phyloP scores from a whole-genome alignment of 148 eudicot genomes.

The Cornus controversa region DNA sequence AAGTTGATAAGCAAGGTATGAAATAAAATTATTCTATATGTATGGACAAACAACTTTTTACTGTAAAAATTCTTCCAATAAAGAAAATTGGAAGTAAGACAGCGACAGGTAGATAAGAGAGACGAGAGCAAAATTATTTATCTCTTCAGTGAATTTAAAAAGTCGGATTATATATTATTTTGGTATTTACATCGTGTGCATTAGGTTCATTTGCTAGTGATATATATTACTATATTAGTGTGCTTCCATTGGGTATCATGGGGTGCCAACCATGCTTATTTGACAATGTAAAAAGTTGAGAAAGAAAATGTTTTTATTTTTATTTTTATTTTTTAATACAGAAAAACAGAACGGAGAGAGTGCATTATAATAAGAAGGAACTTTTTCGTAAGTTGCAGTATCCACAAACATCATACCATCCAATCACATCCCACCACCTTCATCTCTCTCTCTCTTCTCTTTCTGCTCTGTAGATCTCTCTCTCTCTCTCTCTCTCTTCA shows the following conservation, averaged over 20 bases:
- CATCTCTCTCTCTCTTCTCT: conserved; percentile 16
- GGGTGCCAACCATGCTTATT: conserved; percentile 10
- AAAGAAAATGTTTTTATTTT: background rate
- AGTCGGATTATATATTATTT: no score
- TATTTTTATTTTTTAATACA: background rate
- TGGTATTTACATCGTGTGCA: no score
- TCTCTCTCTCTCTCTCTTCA: conserved; percentile 23
- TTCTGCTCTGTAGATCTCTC: conserved; percentile 23
- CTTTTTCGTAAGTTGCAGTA: conserved; percentile 32
- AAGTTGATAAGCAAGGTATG: no score
- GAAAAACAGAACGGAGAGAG: conserved; percentile 1
- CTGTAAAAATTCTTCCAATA: no score
- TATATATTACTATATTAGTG: background rate
- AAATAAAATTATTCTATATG: no score
- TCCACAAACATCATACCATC: conserved; percentile 41
- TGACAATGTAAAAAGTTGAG: background rate
- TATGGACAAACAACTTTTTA: no score
- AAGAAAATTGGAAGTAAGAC: no score
- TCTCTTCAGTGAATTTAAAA: no score
- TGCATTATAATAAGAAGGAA: conserved; percentile 13
- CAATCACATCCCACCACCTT: conserved; percentile 49
- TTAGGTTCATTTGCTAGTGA: no score
- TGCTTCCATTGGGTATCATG: conserved; percentile 25
- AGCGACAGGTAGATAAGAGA: no score
- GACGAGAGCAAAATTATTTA: no score